phyloP scores from a whole-genome alignment of 2,329 filamentous ascomycete genomes.

The Aureobasidium sp. region DNA sequence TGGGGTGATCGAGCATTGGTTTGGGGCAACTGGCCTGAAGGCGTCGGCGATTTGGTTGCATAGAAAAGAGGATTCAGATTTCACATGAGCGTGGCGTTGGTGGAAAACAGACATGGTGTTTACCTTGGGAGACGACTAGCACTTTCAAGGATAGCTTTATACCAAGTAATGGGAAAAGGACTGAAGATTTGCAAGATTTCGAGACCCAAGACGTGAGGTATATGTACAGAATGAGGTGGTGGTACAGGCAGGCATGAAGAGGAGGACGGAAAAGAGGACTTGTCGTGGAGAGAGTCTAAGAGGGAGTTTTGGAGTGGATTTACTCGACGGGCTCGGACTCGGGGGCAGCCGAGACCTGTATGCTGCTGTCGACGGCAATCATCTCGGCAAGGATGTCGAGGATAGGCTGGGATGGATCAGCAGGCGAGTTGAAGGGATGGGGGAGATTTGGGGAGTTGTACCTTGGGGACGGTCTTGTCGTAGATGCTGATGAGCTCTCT shows the following conservation, averaged over 20 bases:
- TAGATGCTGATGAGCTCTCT: slow-evolving; percentile 92
- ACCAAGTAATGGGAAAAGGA: neutral
- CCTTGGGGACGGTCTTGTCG: slow-evolving; percentile 97
- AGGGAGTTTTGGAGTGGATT: neutral
- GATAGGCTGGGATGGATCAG: slow-evolving; percentile 54
- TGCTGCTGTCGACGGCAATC: slow-evolving; percentile 79
- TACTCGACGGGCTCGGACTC: slow-evolving; percentile 26
- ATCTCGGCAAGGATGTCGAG: slow-evolving; percentile 95
- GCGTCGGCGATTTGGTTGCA: slow-evolving; percentile 67
- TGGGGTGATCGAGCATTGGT: slow-evolving; percentile 73
- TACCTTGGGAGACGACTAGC: neutral
- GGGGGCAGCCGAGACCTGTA: slow-evolving; percentile 27
- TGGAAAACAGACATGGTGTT: neutral
- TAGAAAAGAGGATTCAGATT: slow-evolving; percentile 20
- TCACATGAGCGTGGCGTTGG: slow-evolving; percentile 9
- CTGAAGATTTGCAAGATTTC: slow-evolving; percentile 7
- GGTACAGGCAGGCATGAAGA: slow-evolving; percentile 12
- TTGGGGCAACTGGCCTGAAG: slow-evolving; percentile 80
- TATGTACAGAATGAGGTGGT: slow-evolving; percentile 15
- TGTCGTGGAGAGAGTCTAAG: neutral
- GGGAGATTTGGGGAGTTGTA: slow-evolving; percentile 27
- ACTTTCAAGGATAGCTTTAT: neutral
- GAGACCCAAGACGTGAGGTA: slow-evolving; percentile 8
- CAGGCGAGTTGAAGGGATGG: neutral
- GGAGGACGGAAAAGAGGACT: neutral